Conservation (phyloP, 352 stramenopile species). For the Peronospora destructor region DNA sequence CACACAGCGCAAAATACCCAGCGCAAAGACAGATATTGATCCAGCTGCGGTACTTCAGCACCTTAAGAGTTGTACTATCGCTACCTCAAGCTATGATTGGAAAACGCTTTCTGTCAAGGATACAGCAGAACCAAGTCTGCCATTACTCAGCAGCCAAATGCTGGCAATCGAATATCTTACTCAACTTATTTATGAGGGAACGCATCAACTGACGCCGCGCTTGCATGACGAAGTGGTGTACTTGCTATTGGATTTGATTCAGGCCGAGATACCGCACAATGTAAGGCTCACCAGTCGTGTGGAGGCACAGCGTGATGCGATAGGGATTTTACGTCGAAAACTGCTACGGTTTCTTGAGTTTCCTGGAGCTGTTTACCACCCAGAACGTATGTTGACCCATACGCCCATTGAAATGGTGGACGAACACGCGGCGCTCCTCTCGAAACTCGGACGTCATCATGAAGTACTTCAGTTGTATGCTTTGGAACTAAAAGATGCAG, state of each 20-base stretch:
- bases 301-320: conserved; percentile 43
- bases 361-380: conserved; percentile 48
- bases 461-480: conserved; percentile 79
- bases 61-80: conserved; percentile 50
- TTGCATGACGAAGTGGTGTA: conserved; percentile 80
- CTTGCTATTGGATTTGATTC: conserved; percentile 68
- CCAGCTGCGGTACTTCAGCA: conserved; percentile 52
- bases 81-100: conserved; percentile 1
- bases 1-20: conserved; percentile 50
- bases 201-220: conserved; percentile 27
- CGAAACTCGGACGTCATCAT: conserved; percentile 66
- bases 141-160: conserved; percentile 54
- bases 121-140: conserved; percentile 24
- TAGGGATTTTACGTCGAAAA: conserved; percentile 52
- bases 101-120: conserved; percentile 5
- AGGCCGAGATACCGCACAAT: conserved; percentile 26
- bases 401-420: conserved; percentile 73
- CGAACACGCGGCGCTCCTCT: conserved; percentile 66
- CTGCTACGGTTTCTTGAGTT: conserved; percentile 64
- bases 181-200: conserved; percentile 51
- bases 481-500: conserved; percentile 63
- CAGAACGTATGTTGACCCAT: conserved; percentile 73
- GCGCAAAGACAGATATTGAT: conserved; percentile 55
- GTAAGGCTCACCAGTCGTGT: conserved; percentile 51
- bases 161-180: conserved; percentile 77